Conservation (phyloP, 305 asterid genomes). For the Solanum hybrid region DNA sequence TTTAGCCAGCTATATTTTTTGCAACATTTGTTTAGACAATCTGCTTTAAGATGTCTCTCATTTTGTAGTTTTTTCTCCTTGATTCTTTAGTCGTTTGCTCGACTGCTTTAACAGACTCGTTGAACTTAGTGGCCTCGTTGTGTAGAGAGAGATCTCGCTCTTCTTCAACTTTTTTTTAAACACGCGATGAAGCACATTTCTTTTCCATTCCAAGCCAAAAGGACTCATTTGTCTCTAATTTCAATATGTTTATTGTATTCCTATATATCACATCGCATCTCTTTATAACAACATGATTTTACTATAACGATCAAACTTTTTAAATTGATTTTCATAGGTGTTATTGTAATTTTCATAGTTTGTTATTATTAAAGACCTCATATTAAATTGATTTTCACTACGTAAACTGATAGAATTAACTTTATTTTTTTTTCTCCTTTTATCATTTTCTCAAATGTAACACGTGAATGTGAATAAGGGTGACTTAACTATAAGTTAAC, state of each 20-base stretch:
- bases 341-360: not conserved
- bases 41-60: not conserved
- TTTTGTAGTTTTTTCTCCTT: not conserved
- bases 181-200: not conserved
- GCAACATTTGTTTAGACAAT: not conserved
- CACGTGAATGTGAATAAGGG: not conserved
- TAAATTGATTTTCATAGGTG: not conserved
- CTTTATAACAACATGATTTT: too few species aligned
- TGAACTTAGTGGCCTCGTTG: not conserved
- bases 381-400: not conserved
- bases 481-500: too few species aligned
- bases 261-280: not conserved
- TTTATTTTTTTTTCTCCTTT: too few species aligned
- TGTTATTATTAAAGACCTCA: not conserved
- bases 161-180: not conserved
- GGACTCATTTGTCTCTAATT: not conserved
- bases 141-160: not conserved
- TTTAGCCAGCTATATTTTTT: not conserved
- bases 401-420: not conserved
- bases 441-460: not conserved
- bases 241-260: not conserved
- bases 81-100: not conserved
- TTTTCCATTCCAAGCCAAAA: not conserved
- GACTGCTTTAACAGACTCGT: not conserved
- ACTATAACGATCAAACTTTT: too few species aligned